Evolutionary conservation across 306 rosid species (phyloP).

Genomic region (Vicia villosa): DNA sequence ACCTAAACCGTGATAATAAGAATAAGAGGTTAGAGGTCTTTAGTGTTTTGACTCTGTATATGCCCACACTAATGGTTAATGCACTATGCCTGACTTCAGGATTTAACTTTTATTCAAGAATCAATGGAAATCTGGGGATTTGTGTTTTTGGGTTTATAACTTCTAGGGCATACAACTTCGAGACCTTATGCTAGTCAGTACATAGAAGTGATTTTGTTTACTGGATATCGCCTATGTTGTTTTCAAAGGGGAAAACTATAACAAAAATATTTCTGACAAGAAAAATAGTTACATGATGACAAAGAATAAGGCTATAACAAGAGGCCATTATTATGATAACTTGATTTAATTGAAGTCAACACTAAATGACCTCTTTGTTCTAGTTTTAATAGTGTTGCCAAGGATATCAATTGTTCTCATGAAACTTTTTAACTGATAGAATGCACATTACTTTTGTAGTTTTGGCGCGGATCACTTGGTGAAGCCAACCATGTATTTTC

Average conservation of each 20-base stretch:
- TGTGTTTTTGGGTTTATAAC: not conserved
- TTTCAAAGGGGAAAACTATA: not conserved
- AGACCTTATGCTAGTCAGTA: constrained; percentile 9
- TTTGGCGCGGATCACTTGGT: constrained; percentile 88
- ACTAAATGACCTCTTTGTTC: constrained; percentile 13
- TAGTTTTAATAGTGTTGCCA: not conserved
- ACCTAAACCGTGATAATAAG: not conserved
- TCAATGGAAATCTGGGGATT: constrained; percentile 4
- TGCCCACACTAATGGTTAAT: not conserved
- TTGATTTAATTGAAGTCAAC: constrained; percentile 7
- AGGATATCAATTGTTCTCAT: constrained; percentile 22
- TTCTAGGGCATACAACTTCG: not conserved
- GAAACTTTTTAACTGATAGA: constrained; percentile 26
- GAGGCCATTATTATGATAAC: constrained; percentile 15
- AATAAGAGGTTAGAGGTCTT: not conserved
- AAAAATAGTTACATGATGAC: constrained; percentile 6
- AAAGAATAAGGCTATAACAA: constrained; percentile 15
- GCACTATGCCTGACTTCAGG: not conserved
- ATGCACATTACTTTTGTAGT: constrained; percentile 50
- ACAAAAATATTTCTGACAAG: not conserved
- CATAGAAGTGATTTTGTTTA: not conserved
- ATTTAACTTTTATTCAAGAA: constrained; percentile 18
- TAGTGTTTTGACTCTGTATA: constrained; percentile 4
- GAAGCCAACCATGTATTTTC: constrained; percentile 75
- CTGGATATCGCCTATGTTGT: not conserved